These are phyloP conservation scores for Tremellales sp. DNA, from an alignment of 1,284 basidiomycete species.

Conservation along the genomic window DNA sequence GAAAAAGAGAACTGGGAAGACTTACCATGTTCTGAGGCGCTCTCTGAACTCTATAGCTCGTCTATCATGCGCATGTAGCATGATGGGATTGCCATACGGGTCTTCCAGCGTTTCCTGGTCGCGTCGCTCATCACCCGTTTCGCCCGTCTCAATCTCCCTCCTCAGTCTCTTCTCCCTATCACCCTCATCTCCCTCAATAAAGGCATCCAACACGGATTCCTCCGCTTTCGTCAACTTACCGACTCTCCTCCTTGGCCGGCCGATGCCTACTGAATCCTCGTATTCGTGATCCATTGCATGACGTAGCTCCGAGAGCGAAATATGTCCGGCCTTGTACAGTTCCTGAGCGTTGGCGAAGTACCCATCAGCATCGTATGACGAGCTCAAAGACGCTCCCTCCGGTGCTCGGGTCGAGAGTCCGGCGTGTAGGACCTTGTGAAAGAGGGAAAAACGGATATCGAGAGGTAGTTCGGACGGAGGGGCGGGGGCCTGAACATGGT, in stretches of 20 bases:
- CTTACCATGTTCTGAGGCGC: slow-evolving; percentile 45
- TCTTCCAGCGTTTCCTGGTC: slow-evolving; percentile 18
- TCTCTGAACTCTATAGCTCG: slow-evolving; percentile 47
- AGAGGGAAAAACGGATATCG: slow-evolving; percentile 57
- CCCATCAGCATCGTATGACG: not conserved
- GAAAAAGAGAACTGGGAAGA: not conserved
- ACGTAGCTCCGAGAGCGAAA: slow-evolving; percentile 23
- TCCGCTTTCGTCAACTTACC: slow-evolving; percentile 21
- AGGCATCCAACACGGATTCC: slow-evolving; percentile 16
- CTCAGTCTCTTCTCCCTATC: slow-evolving; percentile 26
- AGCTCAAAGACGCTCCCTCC: not conserved
- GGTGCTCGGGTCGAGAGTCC: slow-evolving; percentile 56
- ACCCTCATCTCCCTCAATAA: slow-evolving; percentile 26
- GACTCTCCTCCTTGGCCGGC: slow-evolving; percentile 16
- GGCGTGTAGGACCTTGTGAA: slow-evolving; percentile 59
- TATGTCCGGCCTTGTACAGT: slow-evolving; percentile 19
- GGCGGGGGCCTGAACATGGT: slow-evolving; percentile 55
- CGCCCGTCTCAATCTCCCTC: slow-evolving; percentile 24
- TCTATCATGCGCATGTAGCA: slow-evolving; percentile 33
- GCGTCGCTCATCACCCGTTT: not conserved
- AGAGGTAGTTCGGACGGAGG: slow-evolving; percentile 48
- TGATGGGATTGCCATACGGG: slow-evolving; percentile 20
- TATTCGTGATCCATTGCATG: slow-evolving; percentile 23
- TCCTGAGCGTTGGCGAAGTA: slow-evolving; percentile 1
- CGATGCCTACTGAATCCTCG: slow-evolving; percentile 21